phyloP scores from a whole-genome alignment of 257 asterid species.

The Striga asiatica region DNA sequence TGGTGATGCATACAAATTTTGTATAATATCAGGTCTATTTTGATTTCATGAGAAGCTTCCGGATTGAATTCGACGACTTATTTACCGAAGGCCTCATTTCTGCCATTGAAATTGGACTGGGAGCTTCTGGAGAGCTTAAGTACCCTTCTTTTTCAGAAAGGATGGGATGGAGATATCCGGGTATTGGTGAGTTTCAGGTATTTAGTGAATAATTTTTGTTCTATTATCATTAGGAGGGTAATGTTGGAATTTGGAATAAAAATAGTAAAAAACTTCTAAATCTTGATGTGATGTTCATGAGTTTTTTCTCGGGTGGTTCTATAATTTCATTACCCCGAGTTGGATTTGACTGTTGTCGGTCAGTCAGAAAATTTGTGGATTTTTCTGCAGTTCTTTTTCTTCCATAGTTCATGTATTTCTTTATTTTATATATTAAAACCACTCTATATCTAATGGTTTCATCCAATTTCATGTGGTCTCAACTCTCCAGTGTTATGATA shows the following conservation, averaged over 20 bases:
- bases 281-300: too few relatives aligned
- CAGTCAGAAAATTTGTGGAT: background rate
- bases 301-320: too few relatives aligned
- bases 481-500: slow-evolving; percentile 56
- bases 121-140: slow-evolving; percentile 66
- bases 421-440: background rate
- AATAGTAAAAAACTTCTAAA: too few relatives aligned
- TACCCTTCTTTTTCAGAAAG: slow-evolving; percentile 70
- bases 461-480: background rate
- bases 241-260: too few relatives aligned
- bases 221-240: slow-evolving; percentile 6
- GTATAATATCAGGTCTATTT: slow-evolving; percentile 49
- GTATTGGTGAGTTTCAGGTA: slow-evolving; percentile 88
- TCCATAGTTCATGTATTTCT: background rate
- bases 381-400: background rate
- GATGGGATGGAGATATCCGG: slow-evolving; percentile 83
- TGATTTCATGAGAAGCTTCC: slow-evolving; percentile 78
- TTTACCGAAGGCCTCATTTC: slow-evolving; percentile 50
- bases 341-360: too few relatives aligned
- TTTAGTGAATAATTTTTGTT: slow-evolving; percentile 14
- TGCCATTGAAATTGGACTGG: slow-evolving; percentile 68
- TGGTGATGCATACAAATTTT: background rate
- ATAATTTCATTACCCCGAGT: too few relatives aligned
- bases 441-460: slow-evolving; percentile 1
- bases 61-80: slow-evolving; percentile 60